Percentiles rank a stretch among this genome's conserved stretches.
Conservation (phyloP, 164 flowering plant species). For the Magnolia officinalis region DNA sequence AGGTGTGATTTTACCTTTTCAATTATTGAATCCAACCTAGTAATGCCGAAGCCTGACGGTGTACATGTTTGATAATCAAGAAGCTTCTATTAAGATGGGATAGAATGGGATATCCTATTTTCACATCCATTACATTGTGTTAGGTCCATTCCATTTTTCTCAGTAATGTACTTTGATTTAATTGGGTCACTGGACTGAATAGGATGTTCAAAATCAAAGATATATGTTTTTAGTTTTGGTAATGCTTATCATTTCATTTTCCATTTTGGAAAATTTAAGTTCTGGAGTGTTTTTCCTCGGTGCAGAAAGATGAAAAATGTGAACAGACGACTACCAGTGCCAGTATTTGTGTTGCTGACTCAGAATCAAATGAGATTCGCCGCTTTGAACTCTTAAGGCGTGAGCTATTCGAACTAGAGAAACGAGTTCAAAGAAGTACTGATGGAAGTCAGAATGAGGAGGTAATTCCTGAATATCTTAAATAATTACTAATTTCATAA, state of each 20-base stretch:
- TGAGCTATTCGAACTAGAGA: slow-evolving; percentile 87
- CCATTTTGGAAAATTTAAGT: not conserved
- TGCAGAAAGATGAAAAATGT: slow-evolving; percentile 43
- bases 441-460: slow-evolving; percentile 51
- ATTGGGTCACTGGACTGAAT: not conserved
- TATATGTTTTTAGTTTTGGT: not conserved
- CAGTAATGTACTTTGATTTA: not conserved
- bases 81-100: not conserved
- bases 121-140: not conserved
- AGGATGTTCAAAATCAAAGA: not conserved
- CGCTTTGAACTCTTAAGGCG: slow-evolving; percentile 78
- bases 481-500: too few relatives aligned
- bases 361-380: slow-evolving; percentile 58
- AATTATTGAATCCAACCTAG: not conserved
- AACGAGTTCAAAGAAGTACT: slow-evolving; percentile 80
- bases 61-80: not conserved
- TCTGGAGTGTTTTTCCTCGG: slow-evolving; percentile 1
- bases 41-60: not conserved
- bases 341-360: slow-evolving; percentile 21
- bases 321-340: slow-evolving; percentile 17
- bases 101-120: not conserved
- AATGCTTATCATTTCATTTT: not conserved
- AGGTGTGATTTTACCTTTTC: too few relatives aligned
- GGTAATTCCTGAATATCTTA: slow-evolving; percentile 35
- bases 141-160: not conserved